Conservation (phyloP, 257 asterid genomes). For the Solanum corneliomulleri region DNA sequence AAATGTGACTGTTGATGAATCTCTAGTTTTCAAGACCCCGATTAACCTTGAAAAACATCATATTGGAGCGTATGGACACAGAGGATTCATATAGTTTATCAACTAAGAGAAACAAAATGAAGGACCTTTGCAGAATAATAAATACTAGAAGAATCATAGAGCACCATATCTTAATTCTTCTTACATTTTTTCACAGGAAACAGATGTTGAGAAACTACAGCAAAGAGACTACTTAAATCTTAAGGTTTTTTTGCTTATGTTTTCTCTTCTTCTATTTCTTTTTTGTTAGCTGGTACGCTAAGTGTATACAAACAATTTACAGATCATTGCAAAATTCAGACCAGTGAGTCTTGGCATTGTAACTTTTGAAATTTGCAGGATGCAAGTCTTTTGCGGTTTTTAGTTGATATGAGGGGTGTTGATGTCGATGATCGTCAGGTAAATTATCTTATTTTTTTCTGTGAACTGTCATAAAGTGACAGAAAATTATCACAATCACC, state of each 20-base stretch:
- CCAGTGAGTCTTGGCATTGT: constrained; percentile 27
- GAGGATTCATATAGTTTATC: background rate
- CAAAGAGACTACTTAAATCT: constrained; percentile 85
- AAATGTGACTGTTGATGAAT: background rate
- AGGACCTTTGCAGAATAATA: background rate
- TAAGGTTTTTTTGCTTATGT: constrained; percentile 32
- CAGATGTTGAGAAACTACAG: constrained; percentile 92
- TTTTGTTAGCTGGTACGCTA: background rate
- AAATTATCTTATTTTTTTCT: constrained; percentile 10
- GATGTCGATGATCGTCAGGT: constrained; percentile 99
- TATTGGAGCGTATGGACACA: background rate
- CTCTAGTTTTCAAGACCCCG: background rate
- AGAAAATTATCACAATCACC: background rate
- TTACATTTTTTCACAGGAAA: constrained; percentile 45
- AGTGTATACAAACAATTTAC: background rate
- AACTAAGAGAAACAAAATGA: background rate
- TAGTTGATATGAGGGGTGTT: constrained; percentile 97
- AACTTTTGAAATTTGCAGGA: constrained; percentile 73
- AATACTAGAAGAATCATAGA: background rate
- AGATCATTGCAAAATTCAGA: background rate
- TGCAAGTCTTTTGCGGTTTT: constrained; percentile 94
- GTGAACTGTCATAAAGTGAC: background rate
- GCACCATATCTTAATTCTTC: background rate
- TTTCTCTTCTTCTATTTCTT: background rate
- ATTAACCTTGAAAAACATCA: background rate